phyloP scores from a whole-genome alignment of 1,139 yeast species.

The Yamadazyma mexicana region DNA sequence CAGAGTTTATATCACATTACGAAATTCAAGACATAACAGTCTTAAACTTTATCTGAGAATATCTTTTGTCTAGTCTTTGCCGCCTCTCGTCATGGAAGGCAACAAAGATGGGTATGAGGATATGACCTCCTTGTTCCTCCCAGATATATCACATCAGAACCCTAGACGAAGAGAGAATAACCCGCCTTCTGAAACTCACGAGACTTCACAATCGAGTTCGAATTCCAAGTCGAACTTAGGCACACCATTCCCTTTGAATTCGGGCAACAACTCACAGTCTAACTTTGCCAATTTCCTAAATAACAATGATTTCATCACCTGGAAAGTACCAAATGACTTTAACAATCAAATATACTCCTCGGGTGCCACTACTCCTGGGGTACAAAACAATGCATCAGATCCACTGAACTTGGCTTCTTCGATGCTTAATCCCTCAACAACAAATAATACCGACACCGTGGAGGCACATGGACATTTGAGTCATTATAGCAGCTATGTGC shows the following conservation, averaged over 20 bases:
- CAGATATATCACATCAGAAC: slow-evolving; percentile 38
- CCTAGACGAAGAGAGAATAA: slow-evolving; percentile 5
- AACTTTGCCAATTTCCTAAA: slow-evolving; percentile 24
- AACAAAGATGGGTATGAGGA: slow-evolving; percentile 34
- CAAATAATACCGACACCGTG: not conserved
- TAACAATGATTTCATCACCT: slow-evolving; percentile 24
- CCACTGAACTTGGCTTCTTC: not conserved
- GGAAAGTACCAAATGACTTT: slow-evolving; percentile 11
- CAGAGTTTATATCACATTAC: too few relatives aligned
- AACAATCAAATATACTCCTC: slow-evolving; percentile 2
- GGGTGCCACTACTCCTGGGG: slow-evolving; percentile 2
- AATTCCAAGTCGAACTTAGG: not conserved
- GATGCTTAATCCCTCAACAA: not conserved
- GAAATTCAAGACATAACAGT: too few relatives aligned
- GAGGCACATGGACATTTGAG: slow-evolving; percentile 5
- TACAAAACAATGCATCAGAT: not conserved
- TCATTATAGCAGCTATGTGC: slow-evolving; percentile 10
- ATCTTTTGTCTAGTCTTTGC: too few relatives aligned
- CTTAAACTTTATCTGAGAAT: too few relatives aligned
- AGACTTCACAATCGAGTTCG: not conserved
- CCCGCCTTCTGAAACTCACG: not conserved
- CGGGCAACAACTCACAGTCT: slow-evolving; percentile 11
- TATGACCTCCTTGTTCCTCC: slow-evolving; percentile 43
- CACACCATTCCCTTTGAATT: slow-evolving; percentile 2
- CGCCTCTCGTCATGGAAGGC: too few relatives aligned